Conservation (phyloP, 768 basidiomycete genomes). For the Psilocybe subaeruginosa region DNA sequence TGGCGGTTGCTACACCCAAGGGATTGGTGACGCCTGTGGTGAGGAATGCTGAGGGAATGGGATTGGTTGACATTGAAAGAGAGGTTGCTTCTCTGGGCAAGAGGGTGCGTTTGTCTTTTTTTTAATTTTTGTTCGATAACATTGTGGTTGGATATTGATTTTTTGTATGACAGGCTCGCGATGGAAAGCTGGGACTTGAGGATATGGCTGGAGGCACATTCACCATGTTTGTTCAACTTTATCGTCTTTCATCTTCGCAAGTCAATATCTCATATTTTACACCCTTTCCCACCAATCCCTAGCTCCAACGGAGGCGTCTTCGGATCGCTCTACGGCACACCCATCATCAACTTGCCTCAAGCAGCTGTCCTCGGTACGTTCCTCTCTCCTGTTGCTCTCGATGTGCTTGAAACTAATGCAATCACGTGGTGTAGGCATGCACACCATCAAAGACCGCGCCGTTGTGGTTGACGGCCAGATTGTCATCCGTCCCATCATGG, state of each 20-base stretch:
- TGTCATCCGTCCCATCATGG: constrained; percentile 96
- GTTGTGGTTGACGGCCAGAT: constrained; percentile 95
- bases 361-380: constrained; percentile 83
- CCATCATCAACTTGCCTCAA: constrained; percentile 97
- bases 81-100: constrained; percentile 90
- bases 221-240: constrained; percentile 74
- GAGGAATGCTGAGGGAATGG: constrained; percentile 85
- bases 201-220: constrained; percentile 99
- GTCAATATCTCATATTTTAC: neutral
- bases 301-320: constrained; percentile 99
- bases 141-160: constrained; percentile 8
- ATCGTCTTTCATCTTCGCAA: neutral
- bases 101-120: constrained; percentile 55
- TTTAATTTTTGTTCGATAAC: neutral
- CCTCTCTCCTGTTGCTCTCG: neutral
- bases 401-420: neutral
- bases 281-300: constrained; percentile 5
- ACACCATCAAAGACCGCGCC: constrained; percentile 88
- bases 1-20: constrained; percentile 97
- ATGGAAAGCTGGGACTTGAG: constrained; percentile 93
- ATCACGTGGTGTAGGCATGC: constrained; percentile 66
- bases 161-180: constrained; percentile 60
- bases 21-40: constrained; percentile 97
- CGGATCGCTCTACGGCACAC: constrained; percentile 96
- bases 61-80: constrained; percentile 89